A percentile compares a stretch with the other conserved stretches of the same genome.
Evolutionary conservation across 2,329 filamentous ascomycete species (phyloP).

Genomic region (Drechslerella dactyloides): DNA sequence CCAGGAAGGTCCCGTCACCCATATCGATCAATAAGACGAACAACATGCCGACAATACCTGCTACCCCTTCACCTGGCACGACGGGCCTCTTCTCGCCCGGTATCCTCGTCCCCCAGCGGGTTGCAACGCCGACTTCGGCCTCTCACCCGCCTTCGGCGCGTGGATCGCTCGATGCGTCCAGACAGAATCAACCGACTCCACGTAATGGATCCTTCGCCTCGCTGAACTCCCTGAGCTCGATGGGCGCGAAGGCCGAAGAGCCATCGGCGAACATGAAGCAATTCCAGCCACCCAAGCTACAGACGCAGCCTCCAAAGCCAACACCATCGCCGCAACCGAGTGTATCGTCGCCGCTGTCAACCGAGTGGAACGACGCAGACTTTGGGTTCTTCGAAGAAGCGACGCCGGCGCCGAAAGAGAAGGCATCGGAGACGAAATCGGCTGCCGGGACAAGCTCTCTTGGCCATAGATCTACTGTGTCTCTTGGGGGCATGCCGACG

Average conservation of each 20-base stretch:
- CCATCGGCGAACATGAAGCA: slow-evolving; percentile 12
- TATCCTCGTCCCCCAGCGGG: slow-evolving; percentile 28
- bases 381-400: slow-evolving; percentile 45
- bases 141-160: slow-evolving; percentile 13
- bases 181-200: slow-evolving; percentile 2
- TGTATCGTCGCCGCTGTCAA: slow-evolving; percentile 29
- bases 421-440: slow-evolving; percentile 10
- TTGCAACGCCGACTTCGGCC: slow-evolving; percentile 23
- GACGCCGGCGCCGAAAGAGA: slow-evolving; percentile 7
- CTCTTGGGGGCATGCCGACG: slow-evolving; percentile 20
- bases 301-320: slow-evolving; percentile 21
- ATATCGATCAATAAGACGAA: slow-evolving; percentile 32
- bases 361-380: slow-evolving; percentile 39
- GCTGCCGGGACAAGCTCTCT: slow-evolving; percentile 6
- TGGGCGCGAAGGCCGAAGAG: slow-evolving; percentile 19
- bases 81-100: slow-evolving; percentile 30
- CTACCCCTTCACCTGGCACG: slow-evolving; percentile 37
- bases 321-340: slow-evolving; percentile 17
- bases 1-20: slow-evolving; percentile 29
- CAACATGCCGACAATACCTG: slow-evolving; percentile 40
- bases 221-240: slow-evolving; percentile 16
- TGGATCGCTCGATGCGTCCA: slow-evolving; percentile 11
- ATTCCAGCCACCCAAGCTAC: slow-evolving; percentile 26
- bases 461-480: slow-evolving; percentile 31
- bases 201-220: slow-evolving; percentile 24